Percentiles rank a stretch among this genome's conserved stretches.
Conservation (phyloP, 1,284 basidiomycete genomes). For the Exsudoporus floridanus region DNA sequence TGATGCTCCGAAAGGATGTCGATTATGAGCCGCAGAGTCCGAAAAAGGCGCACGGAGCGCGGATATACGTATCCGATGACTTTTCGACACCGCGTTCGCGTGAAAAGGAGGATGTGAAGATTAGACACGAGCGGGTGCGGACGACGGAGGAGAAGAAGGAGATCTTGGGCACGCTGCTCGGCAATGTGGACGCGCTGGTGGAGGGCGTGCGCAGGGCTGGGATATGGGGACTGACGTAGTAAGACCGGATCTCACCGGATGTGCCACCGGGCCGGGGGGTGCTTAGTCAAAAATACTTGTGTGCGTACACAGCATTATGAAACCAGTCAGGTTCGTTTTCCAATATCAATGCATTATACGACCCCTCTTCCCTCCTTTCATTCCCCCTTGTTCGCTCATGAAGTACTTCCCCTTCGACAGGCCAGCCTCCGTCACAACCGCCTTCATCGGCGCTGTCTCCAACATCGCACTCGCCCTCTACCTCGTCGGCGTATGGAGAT, state of each 20-base stretch:
- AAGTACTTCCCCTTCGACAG: constrained; percentile 36
- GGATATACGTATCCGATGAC: constrained; percentile 33
- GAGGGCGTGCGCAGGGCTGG: constrained; percentile 82
- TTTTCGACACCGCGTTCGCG: constrained; percentile 5
- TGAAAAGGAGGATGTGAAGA: constrained; percentile 2
- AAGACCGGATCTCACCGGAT: too few species aligned
- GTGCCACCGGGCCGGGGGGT: too few species aligned
- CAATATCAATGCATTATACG: not conserved
- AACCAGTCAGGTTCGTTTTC: not conserved
- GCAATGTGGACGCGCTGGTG: constrained; percentile 85
- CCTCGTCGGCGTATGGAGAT: constrained; percentile 55
- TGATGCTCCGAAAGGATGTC: constrained; percentile 66
- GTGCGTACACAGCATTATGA: constrained; percentile 6
- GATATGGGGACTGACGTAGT: constrained; percentile 63
- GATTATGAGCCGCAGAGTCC: constrained; percentile 71
- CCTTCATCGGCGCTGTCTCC: constrained; percentile 53
- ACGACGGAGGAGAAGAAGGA: constrained; percentile 86
- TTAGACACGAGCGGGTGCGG: constrained; percentile 35
- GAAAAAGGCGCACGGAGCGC: constrained; percentile 42
- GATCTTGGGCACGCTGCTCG: constrained; percentile 74
- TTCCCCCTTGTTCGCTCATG: constrained; percentile 3
- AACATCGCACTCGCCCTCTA: constrained; percentile 57
- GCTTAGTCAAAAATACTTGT: too few species aligned
- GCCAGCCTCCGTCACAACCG: constrained; percentile 54
- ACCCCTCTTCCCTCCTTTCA: constrained; percentile 8